Evolutionary conservation across 2,329 filamentous ascomycete genomes (phyloP).

Genomic region (Aspergillus viridinutans): DNA sequence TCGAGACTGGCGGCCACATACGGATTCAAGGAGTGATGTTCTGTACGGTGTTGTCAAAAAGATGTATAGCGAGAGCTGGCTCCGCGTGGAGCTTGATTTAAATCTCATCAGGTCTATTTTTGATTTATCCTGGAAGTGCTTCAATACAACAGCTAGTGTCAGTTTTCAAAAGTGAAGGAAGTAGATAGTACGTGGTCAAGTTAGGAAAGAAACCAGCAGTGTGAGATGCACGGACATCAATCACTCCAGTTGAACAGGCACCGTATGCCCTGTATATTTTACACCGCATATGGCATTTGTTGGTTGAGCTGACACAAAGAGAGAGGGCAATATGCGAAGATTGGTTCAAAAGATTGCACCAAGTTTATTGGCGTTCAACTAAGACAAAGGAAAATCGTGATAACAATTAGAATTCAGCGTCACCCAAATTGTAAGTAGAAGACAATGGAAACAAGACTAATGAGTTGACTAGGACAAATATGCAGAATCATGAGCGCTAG

Average conservation of each 20-base stretch:
- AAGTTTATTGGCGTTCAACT: background rate
- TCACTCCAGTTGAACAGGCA: background rate
- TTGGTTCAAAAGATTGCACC: background rate
- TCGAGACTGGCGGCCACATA: conserved; percentile 57
- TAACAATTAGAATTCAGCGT: background rate
- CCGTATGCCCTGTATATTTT: background rate
- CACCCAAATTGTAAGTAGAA: background rate
- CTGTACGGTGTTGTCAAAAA: background rate
- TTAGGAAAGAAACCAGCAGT: background rate
- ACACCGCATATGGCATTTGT: background rate
- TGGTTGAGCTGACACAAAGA: background rate
- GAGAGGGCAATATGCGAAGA: background rate
- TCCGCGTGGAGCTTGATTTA: background rate
- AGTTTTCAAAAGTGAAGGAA: background rate
- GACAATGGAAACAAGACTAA: conserved; percentile 3
- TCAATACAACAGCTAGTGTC: background rate
- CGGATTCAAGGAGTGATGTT: conserved; percentile 32
- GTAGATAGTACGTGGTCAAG: background rate
- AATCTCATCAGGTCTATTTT: background rate
- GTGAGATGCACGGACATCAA: background rate
- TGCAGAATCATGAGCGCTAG: conserved; percentile 21
- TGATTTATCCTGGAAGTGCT: background rate
- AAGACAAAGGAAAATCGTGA: background rate
- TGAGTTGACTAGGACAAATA: conserved; percentile 1
- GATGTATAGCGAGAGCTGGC: background rate